phyloP scores from a whole-genome alignment of 805 yeast species.

The Lachancea sp. region DNA sequence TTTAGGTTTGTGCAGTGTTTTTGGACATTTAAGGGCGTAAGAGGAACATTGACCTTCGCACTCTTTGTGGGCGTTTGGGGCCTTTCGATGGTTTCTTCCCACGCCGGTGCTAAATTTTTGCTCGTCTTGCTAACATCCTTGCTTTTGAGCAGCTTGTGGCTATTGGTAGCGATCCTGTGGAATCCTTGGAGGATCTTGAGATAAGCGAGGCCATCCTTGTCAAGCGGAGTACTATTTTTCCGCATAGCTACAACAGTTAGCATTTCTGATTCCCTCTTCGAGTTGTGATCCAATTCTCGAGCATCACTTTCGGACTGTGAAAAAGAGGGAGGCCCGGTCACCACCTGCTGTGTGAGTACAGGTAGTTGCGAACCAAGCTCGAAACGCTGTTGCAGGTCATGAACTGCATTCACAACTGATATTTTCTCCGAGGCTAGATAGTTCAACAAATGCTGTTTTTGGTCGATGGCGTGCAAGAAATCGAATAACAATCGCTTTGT shows the following conservation, averaged over 20 bases:
- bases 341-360: neutral
- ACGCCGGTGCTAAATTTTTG: neutral
- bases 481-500: conserved; percentile 19
- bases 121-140: neutral
- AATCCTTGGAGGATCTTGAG: conserved; percentile 18
- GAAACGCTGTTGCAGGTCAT: conserved; percentile 15
- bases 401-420: conserved; percentile 17
- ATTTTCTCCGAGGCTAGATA: conserved; percentile 11
- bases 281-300: too few relatives aligned
- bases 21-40: conserved; percentile 10
- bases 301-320: too few relatives aligned
- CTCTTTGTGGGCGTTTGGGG: conserved; percentile 2
- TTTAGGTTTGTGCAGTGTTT: neutral
- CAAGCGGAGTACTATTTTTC: neutral
- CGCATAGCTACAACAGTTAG: neutral
- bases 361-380: conserved; percentile 10
- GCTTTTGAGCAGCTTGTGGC: conserved; percentile 4
- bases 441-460: conserved; percentile 11
- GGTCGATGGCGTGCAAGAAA: conserved; percentile 18
- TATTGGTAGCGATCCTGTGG: conserved; percentile 13
- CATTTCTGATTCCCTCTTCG: neutral
- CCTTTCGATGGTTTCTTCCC: neutral
- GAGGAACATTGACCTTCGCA: conserved; percentile 8
- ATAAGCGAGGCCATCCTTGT: conserved; percentile 14
- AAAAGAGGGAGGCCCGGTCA: neutral